Conservation (phyloP, 371 early-diverging fungal genomes). For the Gilbertella persicaria region DNA sequence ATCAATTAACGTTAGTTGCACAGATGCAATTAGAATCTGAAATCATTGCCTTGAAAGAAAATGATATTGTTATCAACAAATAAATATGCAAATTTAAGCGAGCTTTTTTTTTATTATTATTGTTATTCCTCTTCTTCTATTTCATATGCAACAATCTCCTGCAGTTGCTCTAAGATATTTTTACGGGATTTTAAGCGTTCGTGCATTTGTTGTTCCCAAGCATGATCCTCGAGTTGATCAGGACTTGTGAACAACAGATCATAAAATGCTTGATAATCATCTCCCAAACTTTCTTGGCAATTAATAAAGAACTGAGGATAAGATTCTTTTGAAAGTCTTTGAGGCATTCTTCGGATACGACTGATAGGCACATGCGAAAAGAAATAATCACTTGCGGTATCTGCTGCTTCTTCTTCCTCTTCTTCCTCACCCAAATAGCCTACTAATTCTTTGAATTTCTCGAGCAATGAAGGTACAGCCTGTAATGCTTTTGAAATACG, state of each 20-base stretch:
- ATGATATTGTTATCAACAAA: neutral
- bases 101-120: conserved; percentile 1
- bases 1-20: neutral
- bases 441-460: conserved; percentile 45
- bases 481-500: conserved; percentile 29
- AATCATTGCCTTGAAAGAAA: neutral
- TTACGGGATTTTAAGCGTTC: conserved; percentile 40
- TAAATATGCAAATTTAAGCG: neutral
- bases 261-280: conserved; percentile 21
- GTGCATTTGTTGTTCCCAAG: conserved; percentile 49
- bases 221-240: conserved; percentile 32
- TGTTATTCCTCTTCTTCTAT: conserved; percentile 34
- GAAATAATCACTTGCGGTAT: conserved; percentile 11
- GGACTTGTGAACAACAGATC: conserved; percentile 14
- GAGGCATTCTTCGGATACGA: conserved; percentile 40
- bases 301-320: conserved; percentile 66
- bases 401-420: conserved; percentile 14
- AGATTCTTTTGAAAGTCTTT: conserved; percentile 36
- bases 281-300: conserved; percentile 25
- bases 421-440: conserved; percentile 37
- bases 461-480: conserved; percentile 25
- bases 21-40: neutral
- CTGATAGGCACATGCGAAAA: conserved; percentile 49
- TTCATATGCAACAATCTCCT: conserved; percentile 62
- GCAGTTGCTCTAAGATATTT: conserved; percentile 54